Evolutionary conservation across 169 alveolate genomes (phyloP).

Genomic region (Eimeria necatrix): DNA sequence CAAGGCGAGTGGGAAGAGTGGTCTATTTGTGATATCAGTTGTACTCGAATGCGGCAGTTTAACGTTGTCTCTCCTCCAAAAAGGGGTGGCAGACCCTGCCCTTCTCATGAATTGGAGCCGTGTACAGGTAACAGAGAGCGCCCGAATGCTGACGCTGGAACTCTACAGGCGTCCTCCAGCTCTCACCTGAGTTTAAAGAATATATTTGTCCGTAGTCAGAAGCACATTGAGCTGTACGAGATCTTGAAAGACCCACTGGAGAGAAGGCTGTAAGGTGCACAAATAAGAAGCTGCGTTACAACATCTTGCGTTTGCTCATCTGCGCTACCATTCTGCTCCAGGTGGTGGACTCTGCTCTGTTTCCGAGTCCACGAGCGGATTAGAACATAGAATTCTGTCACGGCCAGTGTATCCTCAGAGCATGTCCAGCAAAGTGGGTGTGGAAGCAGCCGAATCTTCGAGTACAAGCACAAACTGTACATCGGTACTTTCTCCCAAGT

Average conservation of each 20-base stretch:
- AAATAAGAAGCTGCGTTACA: neutral
- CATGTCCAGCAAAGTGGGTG: neutral
- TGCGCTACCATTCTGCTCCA: neutral
- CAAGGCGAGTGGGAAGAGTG: slow-evolving; percentile 60
- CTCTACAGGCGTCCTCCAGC: neutral
- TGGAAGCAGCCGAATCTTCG: neutral
- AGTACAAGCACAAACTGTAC: slow-evolving; percentile 48
- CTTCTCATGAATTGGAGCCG: slow-evolving; percentile 38
- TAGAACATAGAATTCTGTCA: neutral
- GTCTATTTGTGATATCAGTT: slow-evolving; percentile 49
- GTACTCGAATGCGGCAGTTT: slow-evolving; percentile 52
- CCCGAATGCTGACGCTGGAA: neutral
- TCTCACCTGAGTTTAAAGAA: no score
- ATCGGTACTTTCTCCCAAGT: slow-evolving; percentile 30
- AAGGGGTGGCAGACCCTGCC: slow-evolving; percentile 59
- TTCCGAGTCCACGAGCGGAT: neutral
- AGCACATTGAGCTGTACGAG: no score
- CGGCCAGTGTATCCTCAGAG: neutral
- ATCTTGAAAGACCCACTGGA: no score
- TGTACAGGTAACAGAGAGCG: slow-evolving; percentile 37
- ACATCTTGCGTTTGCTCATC: neutral
- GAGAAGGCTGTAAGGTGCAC: no score
- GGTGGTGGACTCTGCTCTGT: slow-evolving; percentile 46
- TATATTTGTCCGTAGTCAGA: no score
- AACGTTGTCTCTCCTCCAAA: slow-evolving; percentile 16